A percentile compares a stretch with the other conserved stretches of the same genome.
phyloP scores from a whole-genome alignment of 208 protist species.

The Crithidia mellificae region DNA sequence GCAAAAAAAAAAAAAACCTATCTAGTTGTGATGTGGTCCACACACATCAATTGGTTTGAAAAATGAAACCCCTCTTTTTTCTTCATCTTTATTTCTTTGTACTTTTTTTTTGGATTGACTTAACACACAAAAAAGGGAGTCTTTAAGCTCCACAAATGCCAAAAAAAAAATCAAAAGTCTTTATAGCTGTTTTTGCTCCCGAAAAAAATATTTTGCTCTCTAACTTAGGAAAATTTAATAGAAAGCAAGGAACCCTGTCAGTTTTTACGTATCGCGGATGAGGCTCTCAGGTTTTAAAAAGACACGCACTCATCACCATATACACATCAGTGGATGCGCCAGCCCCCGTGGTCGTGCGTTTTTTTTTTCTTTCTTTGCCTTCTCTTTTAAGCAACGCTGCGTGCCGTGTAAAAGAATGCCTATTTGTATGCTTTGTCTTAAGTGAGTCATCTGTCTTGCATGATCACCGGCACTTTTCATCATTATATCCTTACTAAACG shows the following conservation, averaged over 20 bases:
- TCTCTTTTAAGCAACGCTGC: background rate
- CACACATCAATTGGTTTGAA: too few species aligned
- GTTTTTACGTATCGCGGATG: too few species aligned
- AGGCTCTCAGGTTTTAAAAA: background rate
- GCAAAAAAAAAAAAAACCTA: too few species aligned
- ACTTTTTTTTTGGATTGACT: slow-evolving; percentile 15
- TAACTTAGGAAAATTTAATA: background rate
- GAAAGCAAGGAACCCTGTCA: background rate
- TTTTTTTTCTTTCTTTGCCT: slow-evolving; percentile 21
- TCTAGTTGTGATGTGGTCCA: too few species aligned
- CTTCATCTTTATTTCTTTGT: background rate
- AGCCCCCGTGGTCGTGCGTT: background rate
- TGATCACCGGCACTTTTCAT: background rate
- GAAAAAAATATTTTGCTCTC: slow-evolving; percentile 5
- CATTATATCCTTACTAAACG: slow-evolving; percentile 7
- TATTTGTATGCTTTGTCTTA: background rate
- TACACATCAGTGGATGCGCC: background rate
- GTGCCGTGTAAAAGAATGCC: background rate
- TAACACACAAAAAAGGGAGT: background rate
- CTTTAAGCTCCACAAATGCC: background rate
- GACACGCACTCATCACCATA: slow-evolving; percentile 7
- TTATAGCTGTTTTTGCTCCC: background rate
- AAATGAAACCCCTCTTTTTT: background rate
- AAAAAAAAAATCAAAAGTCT: slow-evolving; percentile 6
- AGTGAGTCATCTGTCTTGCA: too few species aligned